Evolutionary conservation across 2,329 filamentous ascomycete genomes (phyloP).

Genomic region (Tolypocladium tropicale): DNA sequence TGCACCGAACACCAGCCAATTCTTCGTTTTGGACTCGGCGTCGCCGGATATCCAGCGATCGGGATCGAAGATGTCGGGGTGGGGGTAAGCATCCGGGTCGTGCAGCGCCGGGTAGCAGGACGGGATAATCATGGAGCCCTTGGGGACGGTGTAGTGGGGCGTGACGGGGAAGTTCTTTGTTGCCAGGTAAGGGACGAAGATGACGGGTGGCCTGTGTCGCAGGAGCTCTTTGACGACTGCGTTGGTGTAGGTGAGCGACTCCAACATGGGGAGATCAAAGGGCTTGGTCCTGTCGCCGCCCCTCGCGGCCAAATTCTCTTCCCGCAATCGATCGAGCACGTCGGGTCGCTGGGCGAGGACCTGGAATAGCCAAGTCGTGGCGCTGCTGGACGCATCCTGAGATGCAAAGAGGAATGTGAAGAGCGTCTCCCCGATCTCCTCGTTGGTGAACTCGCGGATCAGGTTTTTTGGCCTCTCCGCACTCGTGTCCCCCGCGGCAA

Average conservation of each 20-base stretch:
- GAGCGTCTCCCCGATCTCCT: slow-evolving; percentile 38
- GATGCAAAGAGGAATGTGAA: slow-evolving; percentile 45
- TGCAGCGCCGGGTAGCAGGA: slow-evolving; percentile 42
- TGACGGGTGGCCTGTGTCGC: slow-evolving; percentile 40
- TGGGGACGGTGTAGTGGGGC: slow-evolving; percentile 35
- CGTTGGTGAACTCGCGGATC: slow-evolving; percentile 38
- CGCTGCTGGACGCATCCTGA: slow-evolving; percentile 41
- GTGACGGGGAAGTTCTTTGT: slow-evolving; percentile 37
- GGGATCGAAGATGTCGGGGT: slow-evolving; percentile 36
- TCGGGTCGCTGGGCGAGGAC: slow-evolving; percentile 39
- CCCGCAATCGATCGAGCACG: slow-evolving; percentile 31
- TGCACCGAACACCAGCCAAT: slow-evolving; percentile 43
- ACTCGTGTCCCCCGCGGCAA: slow-evolving; percentile 44
- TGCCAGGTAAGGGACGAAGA: slow-evolving; percentile 42
- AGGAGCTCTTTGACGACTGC: slow-evolving; percentile 44
- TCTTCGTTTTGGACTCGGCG: slow-evolving; percentile 38
- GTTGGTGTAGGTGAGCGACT: slow-evolving; percentile 38
- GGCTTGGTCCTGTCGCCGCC: slow-evolving; percentile 28
- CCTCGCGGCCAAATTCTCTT: slow-evolving; percentile 34
- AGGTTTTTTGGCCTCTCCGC: slow-evolving; percentile 33
- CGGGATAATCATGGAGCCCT: slow-evolving; percentile 37
- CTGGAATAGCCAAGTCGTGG: slow-evolving; percentile 43
- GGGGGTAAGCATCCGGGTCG: slow-evolving; percentile 34
- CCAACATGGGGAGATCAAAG: slow-evolving; percentile 34
- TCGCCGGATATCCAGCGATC: slow-evolving; percentile 43